These are phyloP conservation scores for Fraxinus anomala DNA, from an alignment of 257 asterid genomes.

Conservation along the genomic window DNA sequence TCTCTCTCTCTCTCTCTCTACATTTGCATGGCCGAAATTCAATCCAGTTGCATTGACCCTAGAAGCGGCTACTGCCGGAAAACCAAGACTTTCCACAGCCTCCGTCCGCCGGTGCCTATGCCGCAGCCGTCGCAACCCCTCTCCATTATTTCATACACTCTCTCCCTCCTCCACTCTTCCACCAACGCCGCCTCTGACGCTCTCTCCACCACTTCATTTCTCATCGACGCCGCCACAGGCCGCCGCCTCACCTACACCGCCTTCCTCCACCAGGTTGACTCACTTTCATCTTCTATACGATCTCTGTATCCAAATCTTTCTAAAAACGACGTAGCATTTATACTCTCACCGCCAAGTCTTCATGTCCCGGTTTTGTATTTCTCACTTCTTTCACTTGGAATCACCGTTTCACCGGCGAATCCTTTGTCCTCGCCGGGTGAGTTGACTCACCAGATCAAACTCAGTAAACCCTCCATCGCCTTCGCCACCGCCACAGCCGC, in stretches of 20 bases:
- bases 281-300: constrained; percentile 59
- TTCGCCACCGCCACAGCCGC: constrained; percentile 50
- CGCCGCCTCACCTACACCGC: constrained; percentile 48
- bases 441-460: constrained; percentile 53
- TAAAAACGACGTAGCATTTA: constrained; percentile 62
- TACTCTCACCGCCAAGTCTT: constrained; percentile 71
- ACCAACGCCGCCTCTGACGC: constrained; percentile 42
- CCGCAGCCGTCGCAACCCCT: constrained; percentile 59
- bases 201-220: constrained; percentile 60
- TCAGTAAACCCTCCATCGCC: constrained; percentile 54
- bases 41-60: constrained; percentile 34
- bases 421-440: constrained; percentile 66
- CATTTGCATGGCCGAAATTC: constrained; percentile 41
- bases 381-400: constrained; percentile 73
- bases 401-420: constrained; percentile 72
- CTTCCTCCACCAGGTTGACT: constrained; percentile 51
- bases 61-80: constrained; percentile 49
- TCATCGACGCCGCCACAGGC: constrained; percentile 64
- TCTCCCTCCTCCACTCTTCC: constrained; percentile 57
- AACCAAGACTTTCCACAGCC: constrained; percentile 60
- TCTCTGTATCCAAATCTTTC: constrained; percentile 49
- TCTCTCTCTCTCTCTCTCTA: background rate
- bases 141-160: constrained; percentile 48
- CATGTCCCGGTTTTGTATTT: constrained; percentile 73
- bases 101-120: constrained; percentile 54